These are phyloP conservation scores for Cutaneotrichosporon cutaneum DNA, from an alignment of 1,284 basidiomycete species.

Conservation along the genomic window DNA sequence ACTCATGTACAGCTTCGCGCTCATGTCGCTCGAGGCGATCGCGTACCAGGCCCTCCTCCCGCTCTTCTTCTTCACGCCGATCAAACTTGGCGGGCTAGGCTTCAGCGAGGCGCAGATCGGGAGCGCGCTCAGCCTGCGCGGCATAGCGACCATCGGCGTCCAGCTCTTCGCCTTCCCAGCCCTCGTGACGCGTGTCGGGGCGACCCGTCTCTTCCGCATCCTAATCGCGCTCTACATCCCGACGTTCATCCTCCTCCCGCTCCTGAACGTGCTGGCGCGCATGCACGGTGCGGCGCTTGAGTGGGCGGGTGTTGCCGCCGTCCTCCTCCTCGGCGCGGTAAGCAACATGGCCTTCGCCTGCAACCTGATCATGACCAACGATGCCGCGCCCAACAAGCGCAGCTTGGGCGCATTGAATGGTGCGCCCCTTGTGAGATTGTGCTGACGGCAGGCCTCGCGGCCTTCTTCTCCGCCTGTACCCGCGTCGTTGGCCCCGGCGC, in stretches of 20 bases:
- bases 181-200: conserved; percentile 38
- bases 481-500: conserved; percentile 38
- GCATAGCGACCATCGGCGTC: conserved; percentile 37
- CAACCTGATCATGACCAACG: conserved; percentile 44
- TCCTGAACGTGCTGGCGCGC: conserved; percentile 39
- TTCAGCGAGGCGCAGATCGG: conserved; percentile 42
- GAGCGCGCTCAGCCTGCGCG: conserved; percentile 37
- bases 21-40: conserved; percentile 38
- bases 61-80: conserved; percentile 48
- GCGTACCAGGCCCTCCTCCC: conserved; percentile 37
- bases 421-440: conserved; percentile 15
- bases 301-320: conserved; percentile 31
- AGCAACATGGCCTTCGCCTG: conserved; percentile 46
- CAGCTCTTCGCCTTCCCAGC: conserved; percentile 46
- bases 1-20: conserved; percentile 37
- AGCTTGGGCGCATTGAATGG: conserved; percentile 40
- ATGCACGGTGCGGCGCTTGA: conserved; percentile 25
- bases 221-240: conserved; percentile 39
- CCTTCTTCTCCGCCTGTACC: conserved; percentile 33
- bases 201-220: conserved; percentile 36
- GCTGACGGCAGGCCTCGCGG: conserved; percentile 14
- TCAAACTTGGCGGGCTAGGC: conserved; percentile 38
- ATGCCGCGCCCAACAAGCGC: conserved; percentile 34
- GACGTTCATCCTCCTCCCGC: conserved; percentile 38
- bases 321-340: conserved; percentile 24